phyloP scores from a whole-genome alignment of 2,329 filamentous ascomycete species.

The Cryphonectria parasitica region DNA sequence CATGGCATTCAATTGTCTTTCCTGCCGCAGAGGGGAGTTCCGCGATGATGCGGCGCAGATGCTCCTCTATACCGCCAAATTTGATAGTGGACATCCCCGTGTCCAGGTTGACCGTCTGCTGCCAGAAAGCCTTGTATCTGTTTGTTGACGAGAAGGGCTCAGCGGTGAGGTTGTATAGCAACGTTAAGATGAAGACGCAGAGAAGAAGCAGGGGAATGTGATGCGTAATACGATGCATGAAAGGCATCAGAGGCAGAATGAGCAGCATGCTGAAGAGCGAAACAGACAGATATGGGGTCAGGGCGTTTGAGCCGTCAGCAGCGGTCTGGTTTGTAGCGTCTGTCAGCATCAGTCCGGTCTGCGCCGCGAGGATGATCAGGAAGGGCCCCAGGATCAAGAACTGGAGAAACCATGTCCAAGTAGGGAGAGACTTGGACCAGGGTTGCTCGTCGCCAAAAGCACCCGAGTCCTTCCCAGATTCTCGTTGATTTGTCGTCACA shows the following conservation, averaged over 20 bases:
- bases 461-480: conserved; percentile 35
- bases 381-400: conserved; percentile 81
- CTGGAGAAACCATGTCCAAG: conserved; percentile 87
- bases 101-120: conserved; percentile 79
- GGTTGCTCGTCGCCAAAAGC: conserved; percentile 75
- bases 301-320: conserved; percentile 75
- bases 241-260: conserved; percentile 77
- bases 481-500: conserved; percentile 30
- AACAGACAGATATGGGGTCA: conserved; percentile 73
- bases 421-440: conserved; percentile 80
- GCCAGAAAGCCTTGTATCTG: conserved; percentile 85
- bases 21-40: conserved; percentile 73
- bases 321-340: conserved; percentile 79
- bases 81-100: conserved; percentile 70
- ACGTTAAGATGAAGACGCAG: conserved; percentile 71
- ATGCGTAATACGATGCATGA: conserved; percentile 83
- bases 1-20: conserved; percentile 59
- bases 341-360: conserved; percentile 74
- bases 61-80: conserved; percentile 70
- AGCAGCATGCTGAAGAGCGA: conserved; percentile 71
- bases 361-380: conserved; percentile 74
- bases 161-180: conserved; percentile 83
- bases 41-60: conserved; percentile 67
- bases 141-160: conserved; percentile 85
- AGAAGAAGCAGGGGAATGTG: conserved; percentile 81